A percentile compares a stretch with the other conserved stretches of the same genome.
These are phyloP conservation scores for Mortierella sp. DNA, from an alignment of 371 early-diverging fungal genomes.

Conservation along the genomic window DNA sequence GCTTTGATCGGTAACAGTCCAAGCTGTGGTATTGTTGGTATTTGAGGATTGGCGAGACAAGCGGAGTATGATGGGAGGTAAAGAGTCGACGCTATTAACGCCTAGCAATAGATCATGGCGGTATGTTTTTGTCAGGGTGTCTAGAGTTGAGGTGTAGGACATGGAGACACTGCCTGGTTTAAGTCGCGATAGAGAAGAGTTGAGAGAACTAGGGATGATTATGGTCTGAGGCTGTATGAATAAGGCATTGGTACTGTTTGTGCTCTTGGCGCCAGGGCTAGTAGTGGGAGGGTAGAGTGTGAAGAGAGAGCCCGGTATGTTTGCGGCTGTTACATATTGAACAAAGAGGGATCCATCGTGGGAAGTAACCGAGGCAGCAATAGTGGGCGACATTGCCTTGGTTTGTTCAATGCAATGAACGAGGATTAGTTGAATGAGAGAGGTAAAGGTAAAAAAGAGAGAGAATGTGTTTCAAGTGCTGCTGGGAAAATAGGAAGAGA, in stretches of 20 bases:
- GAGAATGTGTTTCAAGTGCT: too few species aligned
- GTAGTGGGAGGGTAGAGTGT: slow-evolving; percentile 15
- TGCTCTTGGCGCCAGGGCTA: neutral
- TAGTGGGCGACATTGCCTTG: slow-evolving; percentile 7
- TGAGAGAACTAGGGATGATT: neutral
- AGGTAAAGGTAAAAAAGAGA: too few species aligned
- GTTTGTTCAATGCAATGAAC: neutral
- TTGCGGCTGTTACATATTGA: slow-evolving; percentile 7
- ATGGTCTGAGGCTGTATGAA: slow-evolving; percentile 10
- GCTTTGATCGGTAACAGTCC: slow-evolving; percentile 20
- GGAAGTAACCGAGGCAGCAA: slow-evolving; percentile 21
- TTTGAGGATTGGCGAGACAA: slow-evolving; percentile 6
- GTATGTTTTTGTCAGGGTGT: neutral
- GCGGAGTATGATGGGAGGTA: slow-evolving; percentile 16
- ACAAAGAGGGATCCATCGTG: slow-evolving; percentile 29
- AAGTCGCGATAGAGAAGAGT: neutral
- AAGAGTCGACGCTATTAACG: neutral
- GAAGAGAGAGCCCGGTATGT: slow-evolving; percentile 19
- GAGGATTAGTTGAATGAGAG: neutral
- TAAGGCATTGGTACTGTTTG: neutral
- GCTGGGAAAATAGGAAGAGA: neutral
- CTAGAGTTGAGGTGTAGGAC: slow-evolving; percentile 11
- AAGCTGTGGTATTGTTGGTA: neutral
- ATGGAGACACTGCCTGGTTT: slow-evolving; percentile 6
- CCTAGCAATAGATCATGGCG: slow-evolving; percentile 26